phyloP scores from a whole-genome alignment of 1,139 yeast species.

The Diutina siamensis region DNA sequence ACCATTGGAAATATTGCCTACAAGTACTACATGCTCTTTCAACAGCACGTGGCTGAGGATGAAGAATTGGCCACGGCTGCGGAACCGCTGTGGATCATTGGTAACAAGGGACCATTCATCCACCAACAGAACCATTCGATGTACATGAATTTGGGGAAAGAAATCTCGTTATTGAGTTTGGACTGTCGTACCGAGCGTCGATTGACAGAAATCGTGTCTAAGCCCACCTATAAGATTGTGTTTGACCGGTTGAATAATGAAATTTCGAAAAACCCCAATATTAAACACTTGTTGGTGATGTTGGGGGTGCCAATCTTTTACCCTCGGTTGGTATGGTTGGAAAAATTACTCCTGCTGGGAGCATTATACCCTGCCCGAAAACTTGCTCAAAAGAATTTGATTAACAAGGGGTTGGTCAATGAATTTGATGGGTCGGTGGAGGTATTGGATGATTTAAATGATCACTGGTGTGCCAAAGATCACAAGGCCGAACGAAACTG shows the following conservation, averaged over 20 bases:
- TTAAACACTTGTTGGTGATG: conserved; percentile 70
- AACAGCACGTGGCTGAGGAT: conserved; percentile 57
- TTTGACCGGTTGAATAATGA: conserved; percentile 52
- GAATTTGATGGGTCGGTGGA: conserved; percentile 89
- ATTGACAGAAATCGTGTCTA: conserved; percentile 43
- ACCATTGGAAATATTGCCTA: conserved; percentile 71
- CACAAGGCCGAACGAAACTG: conserved; percentile 72
- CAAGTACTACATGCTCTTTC: conserved; percentile 82
- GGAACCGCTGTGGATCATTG: conserved; percentile 52
- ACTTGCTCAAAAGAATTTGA: conserved; percentile 57
- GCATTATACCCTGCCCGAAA: conserved; percentile 53
- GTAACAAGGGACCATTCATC: conserved; percentile 52
- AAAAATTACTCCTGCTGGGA: conserved; percentile 53
- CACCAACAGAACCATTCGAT: conserved; percentile 52
- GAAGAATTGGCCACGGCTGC: conserved; percentile 21
- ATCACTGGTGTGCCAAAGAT: conserved; percentile 88
- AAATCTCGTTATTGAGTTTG: conserved; percentile 61
- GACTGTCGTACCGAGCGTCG: conserved; percentile 92
- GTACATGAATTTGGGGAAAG: conserved; percentile 63
- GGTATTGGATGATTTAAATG: conserved; percentile 83
- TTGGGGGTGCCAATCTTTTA: conserved; percentile 92
- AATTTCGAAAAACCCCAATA: conserved; percentile 33
- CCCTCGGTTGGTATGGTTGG: conserved; percentile 88
- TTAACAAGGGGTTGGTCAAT: conserved; percentile 63
- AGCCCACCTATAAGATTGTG: conserved; percentile 44